Evolutionary conservation across 2,329 filamentous ascomycete genomes (phyloP), one percentile per base, ranked within the genome.

Genomic region (Niveomyces coronatus): DNA sequence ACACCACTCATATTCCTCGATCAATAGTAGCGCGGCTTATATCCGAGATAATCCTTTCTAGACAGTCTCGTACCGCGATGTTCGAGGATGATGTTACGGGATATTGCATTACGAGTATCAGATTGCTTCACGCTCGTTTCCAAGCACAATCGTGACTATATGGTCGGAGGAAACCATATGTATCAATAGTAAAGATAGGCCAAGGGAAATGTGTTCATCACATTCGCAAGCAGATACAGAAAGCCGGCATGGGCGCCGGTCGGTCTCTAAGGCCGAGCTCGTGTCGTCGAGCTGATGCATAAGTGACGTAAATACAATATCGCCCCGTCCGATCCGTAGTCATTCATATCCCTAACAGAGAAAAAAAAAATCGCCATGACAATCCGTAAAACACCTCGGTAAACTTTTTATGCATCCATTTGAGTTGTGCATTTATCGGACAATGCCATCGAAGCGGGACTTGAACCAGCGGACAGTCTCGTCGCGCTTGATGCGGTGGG

Each of bases 381-480:
- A 58, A 57, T 57, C 48, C 53, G 48, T 52, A 49, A 51, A 53
- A 47, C 47, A 47, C 39, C 20, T 24, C 22, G 15, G 15, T 43
- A 49, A 50, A 45, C 44, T 46, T 44, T 44, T 43, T 44, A 42
- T 36, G 44, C 32, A 35, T 13, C 11, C n/a, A n/a, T n/a, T n/a
- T n/a, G n/a, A n/a, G n/a, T 24, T 47, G 47, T 48, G 52, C 61
- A 59, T 79, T 85, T 94, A 96, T 76, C 91, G 82, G 73, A 98
- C 86, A 65, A 96, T 96, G 65, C 89, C 91, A 66, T 96, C 87
- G 80, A 94, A 95, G 70, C 87, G 81, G 60, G 64, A 58, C 72
- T 77, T 77, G 72, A 77, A 98, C 91, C 91, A 98, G 76, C 88
- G 94, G 73, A 96, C 71, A 61, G 88, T 95, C 80, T 98, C 91